A percentile compares a stretch with the other conserved stretches of the same genome.
phyloP scores from a whole-genome alignment of 2,329 filamentous ascomycete species.

The Colletotrichum salicis region DNA sequence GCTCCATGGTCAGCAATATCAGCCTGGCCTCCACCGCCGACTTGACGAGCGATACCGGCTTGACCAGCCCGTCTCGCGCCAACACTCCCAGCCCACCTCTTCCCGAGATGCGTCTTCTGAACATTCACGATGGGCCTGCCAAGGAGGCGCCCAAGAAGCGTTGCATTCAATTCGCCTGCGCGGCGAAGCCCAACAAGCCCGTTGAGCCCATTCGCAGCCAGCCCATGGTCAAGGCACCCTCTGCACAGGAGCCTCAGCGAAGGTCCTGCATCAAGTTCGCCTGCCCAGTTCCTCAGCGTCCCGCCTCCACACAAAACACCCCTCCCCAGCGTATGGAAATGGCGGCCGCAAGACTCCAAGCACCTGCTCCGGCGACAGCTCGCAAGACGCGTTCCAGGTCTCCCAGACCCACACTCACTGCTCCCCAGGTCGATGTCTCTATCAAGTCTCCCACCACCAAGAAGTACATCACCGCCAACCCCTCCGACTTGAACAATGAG shows the following conservation, averaged over 20 bases:
- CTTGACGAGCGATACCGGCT: conserved; percentile 91
- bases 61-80: conserved; percentile 89
- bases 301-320: conserved; percentile 53
- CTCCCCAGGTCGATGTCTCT: conserved; percentile 51
- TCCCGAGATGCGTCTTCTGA: conserved; percentile 64
- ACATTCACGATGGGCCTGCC: conserved; percentile 45
- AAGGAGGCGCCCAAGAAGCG: conserved; percentile 70
- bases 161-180: conserved; percentile 93
- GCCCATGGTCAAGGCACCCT: conserved; percentile 46
- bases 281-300: conserved; percentile 65
- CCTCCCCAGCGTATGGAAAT: conserved; percentile 43
- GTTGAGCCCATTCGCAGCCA: conserved; percentile 43
- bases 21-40: conserved; percentile 88
- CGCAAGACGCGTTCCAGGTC: conserved; percentile 41
- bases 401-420: conserved; percentile 40
- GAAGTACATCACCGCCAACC: conserved; percentile 63
- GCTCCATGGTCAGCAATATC: conserved; percentile 81
- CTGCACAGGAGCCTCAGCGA: conserved; percentile 54
- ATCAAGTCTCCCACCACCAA: conserved; percentile 50
- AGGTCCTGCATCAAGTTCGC: conserved; percentile 80
- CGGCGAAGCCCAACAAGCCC: conserved; percentile 59
- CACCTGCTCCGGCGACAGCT: conserved; percentile 37
- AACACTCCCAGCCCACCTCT: conserved; percentile 90
- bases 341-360: conserved; percentile 19
- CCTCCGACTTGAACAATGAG: conserved; percentile 63